A percentile compares a stretch with the other conserved stretches of the same genome.
phyloP scores from a whole-genome alignment of 2,329 filamentous ascomycete species.

The Neurospora sp. region DNA sequence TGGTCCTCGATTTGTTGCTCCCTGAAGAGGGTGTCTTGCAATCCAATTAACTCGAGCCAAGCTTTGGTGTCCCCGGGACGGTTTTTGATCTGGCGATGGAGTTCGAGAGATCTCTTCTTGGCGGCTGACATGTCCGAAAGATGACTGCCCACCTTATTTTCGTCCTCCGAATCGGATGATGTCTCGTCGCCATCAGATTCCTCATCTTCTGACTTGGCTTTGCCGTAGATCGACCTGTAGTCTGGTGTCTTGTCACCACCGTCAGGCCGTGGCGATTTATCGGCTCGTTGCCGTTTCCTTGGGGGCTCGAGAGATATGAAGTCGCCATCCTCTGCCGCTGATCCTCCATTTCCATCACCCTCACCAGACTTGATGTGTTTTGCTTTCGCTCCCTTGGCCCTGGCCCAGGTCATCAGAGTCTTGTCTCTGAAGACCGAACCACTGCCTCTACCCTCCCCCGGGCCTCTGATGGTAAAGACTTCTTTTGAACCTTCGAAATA shows the following conservation, averaged over 20 bases:
- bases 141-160: neutral
- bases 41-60: slow-evolving; percentile 70
- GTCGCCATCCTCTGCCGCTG: slow-evolving; percentile 24
- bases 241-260: slow-evolving; percentile 37
- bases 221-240: slow-evolving; percentile 57
- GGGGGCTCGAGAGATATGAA: slow-evolving; percentile 37
- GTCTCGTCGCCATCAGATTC: slow-evolving; percentile 35
- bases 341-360: neutral
- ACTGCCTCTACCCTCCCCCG: slow-evolving; percentile 28
- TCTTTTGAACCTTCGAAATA: slow-evolving; percentile 53
- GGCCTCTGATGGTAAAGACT: slow-evolving; percentile 39
- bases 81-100: slow-evolving; percentile 55
- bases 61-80: slow-evolving; percentile 55
- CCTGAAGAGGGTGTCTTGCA: slow-evolving; percentile 61
- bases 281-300: slow-evolving; percentile 32
- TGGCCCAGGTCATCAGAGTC: slow-evolving; percentile 32
- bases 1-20: slow-evolving; percentile 31
- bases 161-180: slow-evolving; percentile 8
- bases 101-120: slow-evolving; percentile 45
- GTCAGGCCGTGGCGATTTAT: slow-evolving; percentile 13
- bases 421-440: slow-evolving; percentile 33
- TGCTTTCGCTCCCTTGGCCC: slow-evolving; percentile 27
- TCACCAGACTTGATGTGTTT: slow-evolving; percentile 28
- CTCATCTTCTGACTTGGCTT: slow-evolving; percentile 43
- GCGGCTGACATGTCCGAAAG: slow-evolving; percentile 24